A percentile compares a stretch with the other conserved stretches of the same genome.
Conservation (phyloP, 2,329 filamentous ascomycete species). For the Penicillium olsonii region DNA sequence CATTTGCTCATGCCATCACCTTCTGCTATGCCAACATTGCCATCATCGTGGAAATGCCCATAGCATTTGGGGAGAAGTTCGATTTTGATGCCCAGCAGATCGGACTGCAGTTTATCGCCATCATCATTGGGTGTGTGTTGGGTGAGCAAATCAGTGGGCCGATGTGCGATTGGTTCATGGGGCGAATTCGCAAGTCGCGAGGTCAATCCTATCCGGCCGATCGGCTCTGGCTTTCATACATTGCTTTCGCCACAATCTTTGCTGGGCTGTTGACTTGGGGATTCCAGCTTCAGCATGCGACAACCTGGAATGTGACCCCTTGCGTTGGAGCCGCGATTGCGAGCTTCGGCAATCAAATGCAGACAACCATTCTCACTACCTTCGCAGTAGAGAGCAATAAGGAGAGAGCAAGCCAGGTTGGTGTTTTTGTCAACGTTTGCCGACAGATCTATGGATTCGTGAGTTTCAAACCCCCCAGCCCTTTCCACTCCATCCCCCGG, state of each 20-base stretch:
- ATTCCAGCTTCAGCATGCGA: conserved; percentile 51
- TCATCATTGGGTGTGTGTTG: conserved; percentile 59
- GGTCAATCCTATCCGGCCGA: conserved; percentile 48
- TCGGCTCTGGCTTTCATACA: conserved; percentile 60
- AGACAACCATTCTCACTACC: conserved; percentile 62
- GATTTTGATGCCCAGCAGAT: conserved; percentile 59
- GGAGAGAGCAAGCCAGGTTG: conserved; percentile 55
- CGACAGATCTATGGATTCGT: conserved; percentile 58
- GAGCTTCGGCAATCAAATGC: conserved; percentile 60
- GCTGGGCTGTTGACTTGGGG: conserved; percentile 58
- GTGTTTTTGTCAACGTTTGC: conserved; percentile 61
- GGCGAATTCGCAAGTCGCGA: conserved; percentile 35
- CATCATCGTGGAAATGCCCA: conserved; percentile 59
- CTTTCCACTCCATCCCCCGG: neutral
- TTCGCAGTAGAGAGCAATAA: conserved; percentile 62
- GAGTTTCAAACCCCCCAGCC: conserved; percentile 31
- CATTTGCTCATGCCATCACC: conserved; percentile 55
- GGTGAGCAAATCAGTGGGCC: conserved; percentile 61
- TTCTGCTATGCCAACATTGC: conserved; percentile 58
- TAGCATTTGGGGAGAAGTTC: conserved; percentile 57
- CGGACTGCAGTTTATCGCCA: conserved; percentile 58
- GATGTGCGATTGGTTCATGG: conserved; percentile 54
- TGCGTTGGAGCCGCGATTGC: conserved; percentile 56
- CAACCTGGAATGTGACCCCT: conserved; percentile 58
- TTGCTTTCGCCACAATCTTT: conserved; percentile 54